Evolutionary conservation across 1,139 yeast species (phyloP).

Genomic region (Magnusiomyces ingens): DNA sequence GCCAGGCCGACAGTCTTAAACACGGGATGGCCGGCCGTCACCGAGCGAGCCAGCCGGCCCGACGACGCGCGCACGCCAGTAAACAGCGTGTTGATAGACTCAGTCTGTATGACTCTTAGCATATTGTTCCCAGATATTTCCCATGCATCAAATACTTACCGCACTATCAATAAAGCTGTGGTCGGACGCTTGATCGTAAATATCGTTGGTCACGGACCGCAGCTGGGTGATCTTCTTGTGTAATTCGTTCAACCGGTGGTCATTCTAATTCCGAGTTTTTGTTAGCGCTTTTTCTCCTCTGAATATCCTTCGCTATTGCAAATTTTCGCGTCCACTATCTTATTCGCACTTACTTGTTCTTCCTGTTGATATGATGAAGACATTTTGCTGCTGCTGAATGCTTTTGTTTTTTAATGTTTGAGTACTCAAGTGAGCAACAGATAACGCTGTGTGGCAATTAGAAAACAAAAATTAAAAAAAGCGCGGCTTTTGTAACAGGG

Average conservation of each 20-base stretch:
- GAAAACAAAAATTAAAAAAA: too few relatives aligned
- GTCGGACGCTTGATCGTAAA: constrained; percentile 56
- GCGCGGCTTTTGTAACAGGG: too few relatives aligned
- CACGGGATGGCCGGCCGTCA: constrained; percentile 50
- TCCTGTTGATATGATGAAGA: neutral
- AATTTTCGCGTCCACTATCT: neutral
- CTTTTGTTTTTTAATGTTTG: too few relatives aligned
- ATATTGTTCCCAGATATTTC: neutral
- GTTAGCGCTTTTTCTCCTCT: too few relatives aligned
- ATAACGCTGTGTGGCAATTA: too few relatives aligned
- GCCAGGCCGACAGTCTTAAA: constrained; percentile 55
- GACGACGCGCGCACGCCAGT: constrained; percentile 61
- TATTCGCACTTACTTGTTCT: neutral
- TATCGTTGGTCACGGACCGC: constrained; percentile 56
- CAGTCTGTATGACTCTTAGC: constrained; percentile 21
- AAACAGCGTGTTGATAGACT: constrained; percentile 52
- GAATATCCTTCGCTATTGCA: neutral
- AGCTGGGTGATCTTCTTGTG: constrained; percentile 57
- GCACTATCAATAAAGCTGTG: constrained; percentile 46
- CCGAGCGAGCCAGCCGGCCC: constrained; percentile 53
- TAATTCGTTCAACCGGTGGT: constrained; percentile 49
- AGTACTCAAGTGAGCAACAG: too few relatives aligned
- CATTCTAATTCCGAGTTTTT: constrained; percentile 39
- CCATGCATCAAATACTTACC: constrained; percentile 16
- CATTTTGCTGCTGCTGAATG: neutral